A percentile compares a stretch with the other conserved stretches of the same genome.
Evolutionary conservation across 2,329 filamentous ascomycete genomes (phyloP).

Genomic region (Verticillium alfalfae): DNA sequence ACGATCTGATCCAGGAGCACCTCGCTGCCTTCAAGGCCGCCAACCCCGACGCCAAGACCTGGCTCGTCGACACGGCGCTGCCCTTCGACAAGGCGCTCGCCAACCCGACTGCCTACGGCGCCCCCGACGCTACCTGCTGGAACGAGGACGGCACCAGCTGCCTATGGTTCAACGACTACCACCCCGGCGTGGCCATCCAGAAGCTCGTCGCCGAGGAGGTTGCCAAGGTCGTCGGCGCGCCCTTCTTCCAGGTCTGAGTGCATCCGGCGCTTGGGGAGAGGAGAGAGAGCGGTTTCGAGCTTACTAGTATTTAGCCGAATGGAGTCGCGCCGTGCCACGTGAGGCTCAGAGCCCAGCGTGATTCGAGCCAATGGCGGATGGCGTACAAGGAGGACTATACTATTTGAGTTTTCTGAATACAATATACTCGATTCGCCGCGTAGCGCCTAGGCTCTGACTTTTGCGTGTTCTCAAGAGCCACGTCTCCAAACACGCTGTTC

Average conservation of each 20-base stretch:
- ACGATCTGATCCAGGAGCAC: constrained; percentile 21
- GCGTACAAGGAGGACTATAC: too few relatives aligned
- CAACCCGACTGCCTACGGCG: constrained; percentile 33
- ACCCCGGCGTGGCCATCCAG: constrained; percentile 33
- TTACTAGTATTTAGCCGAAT: not conserved
- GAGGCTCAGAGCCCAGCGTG: not conserved
- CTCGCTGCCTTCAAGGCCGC: constrained; percentile 23
- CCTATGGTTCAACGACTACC: constrained; percentile 39
- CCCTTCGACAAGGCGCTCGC: constrained; percentile 36
- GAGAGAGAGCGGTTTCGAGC: not conserved
- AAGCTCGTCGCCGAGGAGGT: constrained; percentile 31
- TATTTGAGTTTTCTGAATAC: too few relatives aligned
- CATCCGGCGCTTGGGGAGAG: not conserved
- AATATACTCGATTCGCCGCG: too few relatives aligned
- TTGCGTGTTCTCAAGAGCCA: too few relatives aligned
- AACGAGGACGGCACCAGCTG: constrained; percentile 35
- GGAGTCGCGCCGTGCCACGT: not conserved
- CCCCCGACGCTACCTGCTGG: constrained; percentile 34
- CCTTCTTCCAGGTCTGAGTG: constrained; percentile 6
- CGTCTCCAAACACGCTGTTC: too few relatives aligned
- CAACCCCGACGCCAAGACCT: constrained; percentile 24
- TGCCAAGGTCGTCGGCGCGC: constrained; percentile 13
- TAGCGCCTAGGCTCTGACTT: too few relatives aligned
- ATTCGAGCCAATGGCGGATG: not conserved
- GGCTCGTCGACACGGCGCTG: constrained; percentile 31